These are phyloP conservation scores for Mycena alexandri DNA, from an alignment of 768 basidiomycete genomes.

Conservation along the genomic window DNA sequence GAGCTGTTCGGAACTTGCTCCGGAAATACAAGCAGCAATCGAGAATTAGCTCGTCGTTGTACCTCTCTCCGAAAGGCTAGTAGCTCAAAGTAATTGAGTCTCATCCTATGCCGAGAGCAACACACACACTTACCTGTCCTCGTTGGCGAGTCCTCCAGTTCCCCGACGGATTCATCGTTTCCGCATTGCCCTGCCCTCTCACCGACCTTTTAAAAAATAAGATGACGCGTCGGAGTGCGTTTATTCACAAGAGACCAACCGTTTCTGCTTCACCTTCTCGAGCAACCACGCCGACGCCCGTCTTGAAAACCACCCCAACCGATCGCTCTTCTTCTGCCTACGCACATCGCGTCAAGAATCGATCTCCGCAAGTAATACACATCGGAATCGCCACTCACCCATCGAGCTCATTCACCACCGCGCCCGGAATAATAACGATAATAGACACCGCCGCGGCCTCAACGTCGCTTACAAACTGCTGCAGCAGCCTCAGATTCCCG, in stretches of 20 bases:
- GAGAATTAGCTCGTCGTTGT: conserved; percentile 78
- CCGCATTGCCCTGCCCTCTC: conserved; percentile 58
- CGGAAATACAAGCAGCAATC: conserved; percentile 81
- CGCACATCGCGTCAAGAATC: neutral
- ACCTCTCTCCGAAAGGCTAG: conserved; percentile 51
- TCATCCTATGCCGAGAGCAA: neutral
- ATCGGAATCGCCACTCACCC: too few relatives aligned
- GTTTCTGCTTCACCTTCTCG: conserved; percentile 65
- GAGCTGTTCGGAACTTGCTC: conserved; percentile 60
- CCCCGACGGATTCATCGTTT: conserved; percentile 70
- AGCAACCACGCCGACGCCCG: conserved; percentile 79
- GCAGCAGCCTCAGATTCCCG: conserved; percentile 52
- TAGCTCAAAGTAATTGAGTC: conserved; percentile 15
- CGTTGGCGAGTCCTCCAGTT: conserved; percentile 69
- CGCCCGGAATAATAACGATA: conserved; percentile 76
- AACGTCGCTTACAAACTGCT: conserved; percentile 73
- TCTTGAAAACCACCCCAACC: conserved; percentile 73
- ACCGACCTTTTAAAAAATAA: too few relatives aligned
- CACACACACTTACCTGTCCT: conserved; percentile 55
- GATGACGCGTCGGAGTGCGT: too few relatives aligned
- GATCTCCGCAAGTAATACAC: conserved; percentile 9
- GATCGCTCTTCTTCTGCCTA: conserved; percentile 63
- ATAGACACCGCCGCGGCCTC: conserved; percentile 64
- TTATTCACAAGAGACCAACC: conserved; percentile 45
- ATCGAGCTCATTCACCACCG: conserved; percentile 84